phyloP scores from a whole-genome alignment of 306 rosid species.

The Benincasa hispida region DNA sequence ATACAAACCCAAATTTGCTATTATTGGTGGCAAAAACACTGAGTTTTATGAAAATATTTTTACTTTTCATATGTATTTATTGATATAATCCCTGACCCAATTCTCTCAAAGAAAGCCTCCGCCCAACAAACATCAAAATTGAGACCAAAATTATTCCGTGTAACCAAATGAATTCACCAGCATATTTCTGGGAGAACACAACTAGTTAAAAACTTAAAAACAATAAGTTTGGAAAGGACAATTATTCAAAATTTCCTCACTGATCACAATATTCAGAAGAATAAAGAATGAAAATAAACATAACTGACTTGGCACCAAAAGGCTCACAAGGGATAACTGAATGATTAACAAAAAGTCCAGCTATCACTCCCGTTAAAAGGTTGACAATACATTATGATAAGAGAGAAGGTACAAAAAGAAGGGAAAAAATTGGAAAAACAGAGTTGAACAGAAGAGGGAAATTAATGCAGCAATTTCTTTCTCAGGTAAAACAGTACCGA shows the following conservation, averaged over 20 bases:
- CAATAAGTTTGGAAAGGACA: background rate
- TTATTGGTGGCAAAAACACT: no score
- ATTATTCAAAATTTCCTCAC: background rate
- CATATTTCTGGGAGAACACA: background rate
- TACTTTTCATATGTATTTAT: no score
- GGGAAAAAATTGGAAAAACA: background rate
- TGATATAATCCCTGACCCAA: no score
- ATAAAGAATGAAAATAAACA: background rate
- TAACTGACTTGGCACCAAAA: background rate
- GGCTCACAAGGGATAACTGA: conserved; percentile 9
- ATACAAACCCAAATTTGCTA: no score
- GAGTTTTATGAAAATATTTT: no score
- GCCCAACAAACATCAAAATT: no score
- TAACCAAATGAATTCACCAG: background rate
- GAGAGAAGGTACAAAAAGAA: conserved; percentile 12
- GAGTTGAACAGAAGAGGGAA: conserved; percentile 6
- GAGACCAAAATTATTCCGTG: background rate
- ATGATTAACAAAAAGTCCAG: conserved; percentile 3
- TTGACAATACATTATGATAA: conserved; percentile 4
- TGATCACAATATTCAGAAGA: background rate
- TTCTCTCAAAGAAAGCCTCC: no score
- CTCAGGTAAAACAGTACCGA: background rate
- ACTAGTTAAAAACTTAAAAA: background rate
- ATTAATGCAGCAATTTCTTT: conserved; percentile 6
- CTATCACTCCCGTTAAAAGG: conserved; percentile 1